phyloP scores from a whole-genome alignment of 306 rosid genomes.

The Dryas alaskensis region DNA sequence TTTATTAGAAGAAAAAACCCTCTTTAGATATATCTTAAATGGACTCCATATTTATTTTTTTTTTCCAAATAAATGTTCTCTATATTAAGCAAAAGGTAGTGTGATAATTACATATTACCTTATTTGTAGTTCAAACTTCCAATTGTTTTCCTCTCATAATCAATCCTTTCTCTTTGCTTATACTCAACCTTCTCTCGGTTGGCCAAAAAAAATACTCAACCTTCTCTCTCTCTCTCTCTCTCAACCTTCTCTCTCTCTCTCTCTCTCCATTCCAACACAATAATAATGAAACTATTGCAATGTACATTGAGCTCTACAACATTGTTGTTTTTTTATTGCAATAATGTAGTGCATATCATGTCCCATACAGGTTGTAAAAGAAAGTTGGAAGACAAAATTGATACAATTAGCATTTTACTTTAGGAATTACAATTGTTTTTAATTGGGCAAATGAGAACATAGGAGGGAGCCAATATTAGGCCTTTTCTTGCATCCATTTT shows the following conservation, averaged over 20 bases:
- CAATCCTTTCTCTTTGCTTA: slow-evolving; percentile 3
- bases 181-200: slow-evolving; percentile 4
- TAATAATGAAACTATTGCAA: slow-evolving; percentile 8
- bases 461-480: slow-evolving; percentile 12
- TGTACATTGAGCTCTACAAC: too few species aligned
- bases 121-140: slow-evolving; percentile 5
- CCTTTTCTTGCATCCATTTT: neutral
- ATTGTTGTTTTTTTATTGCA: too few species aligned
- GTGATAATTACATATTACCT: neutral
- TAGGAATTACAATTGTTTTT: slow-evolving; percentile 5
- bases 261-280: slow-evolving; percentile 1
- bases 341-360: too few species aligned
- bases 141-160: neutral
- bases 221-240: too few species aligned
- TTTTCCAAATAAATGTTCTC: too few species aligned
- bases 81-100: slow-evolving; percentile 2
- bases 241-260: too few species aligned
- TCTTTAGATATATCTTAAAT: slow-evolving; percentile 3
- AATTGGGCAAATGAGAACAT: slow-evolving; percentile 8
- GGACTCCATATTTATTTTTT: neutral
- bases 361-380: too few species aligned
- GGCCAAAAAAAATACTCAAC: too few species aligned
- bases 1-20: neutral
- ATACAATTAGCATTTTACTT: too few species aligned
- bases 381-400: too few species aligned